Evolutionary conservation across 2,329 filamentous ascomycete species (phyloP), one percentile per base, ranked within the genome.

Genomic region (Aureobasidium melanogenum): DNA sequence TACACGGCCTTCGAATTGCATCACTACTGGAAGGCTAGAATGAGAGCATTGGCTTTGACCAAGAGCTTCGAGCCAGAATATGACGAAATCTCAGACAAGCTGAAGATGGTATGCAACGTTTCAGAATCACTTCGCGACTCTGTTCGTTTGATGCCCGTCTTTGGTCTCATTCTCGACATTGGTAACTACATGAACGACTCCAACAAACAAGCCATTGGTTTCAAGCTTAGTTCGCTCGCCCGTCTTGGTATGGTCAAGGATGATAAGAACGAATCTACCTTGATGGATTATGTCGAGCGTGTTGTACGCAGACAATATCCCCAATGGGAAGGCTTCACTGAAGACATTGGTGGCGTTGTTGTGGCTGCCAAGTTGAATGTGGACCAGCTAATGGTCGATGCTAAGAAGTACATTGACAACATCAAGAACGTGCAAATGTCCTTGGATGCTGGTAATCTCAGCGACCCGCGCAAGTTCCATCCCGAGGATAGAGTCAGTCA

Each of bases 101-200:
- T 97, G 63, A 87, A 87, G 66, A 86, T 94, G 64, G 85, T 99
- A n/a, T 88, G 95, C 38, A 79, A 79, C 32, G 91, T 96, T 9
- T 93, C 92, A 5, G 93, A 97, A 76, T 89, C 91, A 10, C 78
- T 99, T 60, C 85, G 93, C 51, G 91, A 96, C 71, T 97, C 92
- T 1, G 91, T 96, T 28, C 88, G 91, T 28, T 78, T 99, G 69
- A 96, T 97, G 87, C 97, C 96, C 66, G 91, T 99, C 50, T 84
- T 99, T 61, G 92, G 93, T 63, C 82, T 97, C 64, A 99, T 99
- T 74, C 80, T 99, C 69, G 93, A 97, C 74, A 96, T 99, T 70
- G 94, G 94, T 74, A 99, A 99, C 75, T 99, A 96, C 81, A 99
- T 99, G 94, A 99, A 99, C 79, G 94, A 97, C 72, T 88, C 92